Percentiles rank a stretch among this genome's conserved stretches.
Evolutionary conservation across 129 eudicot species (phyloP).

Genomic region (Kitagawia praeruptora): DNA sequence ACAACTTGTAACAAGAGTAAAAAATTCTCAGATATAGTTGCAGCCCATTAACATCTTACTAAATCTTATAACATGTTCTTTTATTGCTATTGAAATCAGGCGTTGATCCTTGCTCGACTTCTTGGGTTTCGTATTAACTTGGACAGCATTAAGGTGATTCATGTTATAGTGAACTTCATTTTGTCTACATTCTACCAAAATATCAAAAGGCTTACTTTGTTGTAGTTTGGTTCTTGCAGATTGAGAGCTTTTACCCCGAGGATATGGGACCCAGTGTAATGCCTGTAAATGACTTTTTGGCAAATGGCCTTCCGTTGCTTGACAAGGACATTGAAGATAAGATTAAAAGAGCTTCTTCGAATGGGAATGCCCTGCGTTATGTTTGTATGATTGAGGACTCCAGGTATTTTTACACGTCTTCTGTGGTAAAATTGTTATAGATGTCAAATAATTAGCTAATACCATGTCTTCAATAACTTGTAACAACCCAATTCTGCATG

Average conservation of each 20-base stretch:
- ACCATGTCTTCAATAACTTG: neutral
- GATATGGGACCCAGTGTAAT: slow-evolving; percentile 72
- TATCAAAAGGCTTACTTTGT: neutral
- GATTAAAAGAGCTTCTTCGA: slow-evolving; percentile 57
- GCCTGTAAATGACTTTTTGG: slow-evolving; percentile 68
- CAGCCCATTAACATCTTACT: neutral
- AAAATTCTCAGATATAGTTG: neutral
- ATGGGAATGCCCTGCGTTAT: slow-evolving; percentile 82
- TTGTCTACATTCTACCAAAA: neutral
- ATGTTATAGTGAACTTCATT: neutral
- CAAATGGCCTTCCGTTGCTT: slow-evolving; percentile 63
- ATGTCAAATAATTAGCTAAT: neutral
- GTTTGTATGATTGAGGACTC: slow-evolving; percentile 71
- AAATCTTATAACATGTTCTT: neutral
- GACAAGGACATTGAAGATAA: slow-evolving; percentile 59
- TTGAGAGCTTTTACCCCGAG: slow-evolving; percentile 78
- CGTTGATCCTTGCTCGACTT: slow-evolving; percentile 87
- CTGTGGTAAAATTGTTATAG: neutral
- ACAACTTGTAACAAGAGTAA: neutral
- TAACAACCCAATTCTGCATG: neutral
- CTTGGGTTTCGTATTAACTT: slow-evolving; percentile 68
- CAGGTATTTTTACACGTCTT: slow-evolving; percentile 30
- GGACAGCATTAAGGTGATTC: slow-evolving; percentile 55
- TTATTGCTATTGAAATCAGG: slow-evolving; percentile 32
- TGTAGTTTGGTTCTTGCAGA: slow-evolving; percentile 25